These are phyloP conservation scores for Cystofilobasidium capitatum DNA, from an alignment of 768 basidiomycete genomes.

Conservation along the genomic window DNA sequence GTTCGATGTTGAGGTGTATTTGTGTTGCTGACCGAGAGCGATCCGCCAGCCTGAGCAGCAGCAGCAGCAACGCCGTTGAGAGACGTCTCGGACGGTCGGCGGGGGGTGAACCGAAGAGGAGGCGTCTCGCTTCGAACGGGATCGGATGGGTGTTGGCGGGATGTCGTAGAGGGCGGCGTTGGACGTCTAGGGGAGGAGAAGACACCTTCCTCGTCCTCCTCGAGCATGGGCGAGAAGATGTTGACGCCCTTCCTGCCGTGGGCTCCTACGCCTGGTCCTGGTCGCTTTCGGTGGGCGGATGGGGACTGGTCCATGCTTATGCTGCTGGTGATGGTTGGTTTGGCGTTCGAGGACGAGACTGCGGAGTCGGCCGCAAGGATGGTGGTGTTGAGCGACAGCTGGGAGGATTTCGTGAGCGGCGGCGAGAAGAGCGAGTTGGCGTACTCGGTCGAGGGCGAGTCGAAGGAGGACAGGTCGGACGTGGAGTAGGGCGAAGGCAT, in stretches of 20 bases:
- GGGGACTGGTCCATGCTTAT: too few relatives aligned
- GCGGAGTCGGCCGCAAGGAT: not conserved
- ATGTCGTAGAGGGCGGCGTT: not conserved
- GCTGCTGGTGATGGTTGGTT: not conserved
- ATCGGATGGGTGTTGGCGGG: not conserved
- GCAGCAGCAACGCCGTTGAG: not conserved
- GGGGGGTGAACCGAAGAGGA: not conserved
- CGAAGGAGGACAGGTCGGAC: not conserved
- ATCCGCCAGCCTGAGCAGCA: not conserved
- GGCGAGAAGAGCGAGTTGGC: slow-evolving; percentile 8
- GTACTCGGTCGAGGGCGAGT: not conserved
- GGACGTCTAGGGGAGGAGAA: slow-evolving; percentile 9
- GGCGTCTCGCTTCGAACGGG: not conserved
- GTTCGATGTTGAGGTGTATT: not conserved
- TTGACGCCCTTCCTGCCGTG: not conserved
- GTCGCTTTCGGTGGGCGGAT: too few relatives aligned
- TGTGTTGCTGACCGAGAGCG: slow-evolving; percentile 3
- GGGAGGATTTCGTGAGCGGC: not conserved
- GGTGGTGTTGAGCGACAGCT: not conserved
- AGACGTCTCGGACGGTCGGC: not conserved
- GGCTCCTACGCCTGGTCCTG: not conserved
- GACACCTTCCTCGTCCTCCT: slow-evolving; percentile 21
- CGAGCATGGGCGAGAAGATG: slow-evolving; percentile 20
- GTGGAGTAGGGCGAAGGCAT: not conserved
- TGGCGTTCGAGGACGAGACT: not conserved